These are phyloP conservation scores for Quercus suber DNA, from an alignment of 306 rosid species.

Conservation along the genomic window DNA sequence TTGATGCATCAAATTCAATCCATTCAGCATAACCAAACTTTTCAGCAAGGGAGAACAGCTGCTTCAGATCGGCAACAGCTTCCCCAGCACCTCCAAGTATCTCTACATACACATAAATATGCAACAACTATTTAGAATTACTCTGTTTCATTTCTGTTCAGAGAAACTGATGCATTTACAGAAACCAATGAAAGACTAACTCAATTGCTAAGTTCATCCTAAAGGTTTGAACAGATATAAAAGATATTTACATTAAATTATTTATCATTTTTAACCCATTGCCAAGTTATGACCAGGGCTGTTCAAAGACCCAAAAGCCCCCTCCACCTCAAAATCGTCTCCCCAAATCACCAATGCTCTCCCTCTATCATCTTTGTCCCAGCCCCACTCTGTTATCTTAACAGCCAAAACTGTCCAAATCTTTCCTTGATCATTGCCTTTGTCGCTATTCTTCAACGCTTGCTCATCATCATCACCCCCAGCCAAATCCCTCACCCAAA, in stretches of 20 bases:
- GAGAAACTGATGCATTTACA: background rate
- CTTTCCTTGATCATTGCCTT: too few relatives aligned
- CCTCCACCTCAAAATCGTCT: too few relatives aligned
- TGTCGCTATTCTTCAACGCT: too few relatives aligned
- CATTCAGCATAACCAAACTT: slow-evolving; percentile 89
- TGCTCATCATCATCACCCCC: too few relatives aligned
- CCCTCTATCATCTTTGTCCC: too few relatives aligned
- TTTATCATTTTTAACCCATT: background rate
- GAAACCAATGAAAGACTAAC: background rate
- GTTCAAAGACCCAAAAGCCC: too few relatives aligned
- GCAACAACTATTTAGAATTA: slow-evolving; percentile 6
- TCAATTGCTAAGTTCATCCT: background rate
- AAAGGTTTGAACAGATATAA: background rate
- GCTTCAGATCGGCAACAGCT: slow-evolving; percentile 80
- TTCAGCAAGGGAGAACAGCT: slow-evolving; percentile 83
- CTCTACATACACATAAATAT: slow-evolving; percentile 46
- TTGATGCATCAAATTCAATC: slow-evolving; percentile 93
- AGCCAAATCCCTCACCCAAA: too few relatives aligned
- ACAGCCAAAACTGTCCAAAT: too few relatives aligned
- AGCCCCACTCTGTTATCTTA: too few relatives aligned
- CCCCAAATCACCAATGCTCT: too few relatives aligned
- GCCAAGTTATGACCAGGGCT: background rate
- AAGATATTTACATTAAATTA: background rate
- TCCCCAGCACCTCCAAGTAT: slow-evolving; percentile 71
- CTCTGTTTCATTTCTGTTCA: background rate